phyloP scores from a whole-genome alignment of 2,329 filamentous ascomycete genomes.

The Aaosphaeria arxii region DNA sequence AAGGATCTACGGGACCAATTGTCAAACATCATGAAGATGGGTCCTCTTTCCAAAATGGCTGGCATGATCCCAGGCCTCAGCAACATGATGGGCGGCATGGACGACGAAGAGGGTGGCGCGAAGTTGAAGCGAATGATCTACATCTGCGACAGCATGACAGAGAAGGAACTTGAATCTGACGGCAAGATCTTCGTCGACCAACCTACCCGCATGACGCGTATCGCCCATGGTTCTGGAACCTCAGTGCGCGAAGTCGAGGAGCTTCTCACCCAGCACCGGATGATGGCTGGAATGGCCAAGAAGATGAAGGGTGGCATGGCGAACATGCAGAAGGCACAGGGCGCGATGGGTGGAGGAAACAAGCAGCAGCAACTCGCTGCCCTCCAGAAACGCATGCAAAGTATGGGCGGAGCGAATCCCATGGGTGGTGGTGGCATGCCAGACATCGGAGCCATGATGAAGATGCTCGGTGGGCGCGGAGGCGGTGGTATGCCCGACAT shows the following conservation, averaged over 20 bases:
- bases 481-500: conserved; percentile 64
- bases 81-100: conserved; percentile 91
- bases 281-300: conserved; percentile 99
- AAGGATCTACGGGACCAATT: conserved; percentile 93
- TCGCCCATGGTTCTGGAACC: conserved; percentile 87
- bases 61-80: conserved; percentile 97
- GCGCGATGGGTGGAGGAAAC: conserved; percentile 85
- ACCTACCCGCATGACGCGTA: conserved; percentile 86
- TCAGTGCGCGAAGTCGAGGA: conserved; percentile 93
- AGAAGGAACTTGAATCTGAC: conserved; percentile 91
- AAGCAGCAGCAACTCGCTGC: conserved; percentile 91
- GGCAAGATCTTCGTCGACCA: conserved; percentile 93
- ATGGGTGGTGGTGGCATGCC: conserved; percentile 66
- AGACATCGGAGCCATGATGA: conserved; percentile 83
- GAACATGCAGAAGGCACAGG: conserved; percentile 92
- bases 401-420: conserved; percentile 75
- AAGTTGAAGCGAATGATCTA: conserved; percentile 99
- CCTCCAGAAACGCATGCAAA: conserved; percentile 93
- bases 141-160: conserved; percentile 97
- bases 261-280: conserved; percentile 92
- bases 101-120: conserved; percentile 90
- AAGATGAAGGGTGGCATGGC: conserved; percentile 98
- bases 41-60: conserved; percentile 92
- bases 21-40: conserved; percentile 99
- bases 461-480: conserved; percentile 73